These are phyloP conservation scores for Lactarius sp. DNA, from an alignment of 768 basidiomycete genomes.

Conservation along the genomic window DNA sequence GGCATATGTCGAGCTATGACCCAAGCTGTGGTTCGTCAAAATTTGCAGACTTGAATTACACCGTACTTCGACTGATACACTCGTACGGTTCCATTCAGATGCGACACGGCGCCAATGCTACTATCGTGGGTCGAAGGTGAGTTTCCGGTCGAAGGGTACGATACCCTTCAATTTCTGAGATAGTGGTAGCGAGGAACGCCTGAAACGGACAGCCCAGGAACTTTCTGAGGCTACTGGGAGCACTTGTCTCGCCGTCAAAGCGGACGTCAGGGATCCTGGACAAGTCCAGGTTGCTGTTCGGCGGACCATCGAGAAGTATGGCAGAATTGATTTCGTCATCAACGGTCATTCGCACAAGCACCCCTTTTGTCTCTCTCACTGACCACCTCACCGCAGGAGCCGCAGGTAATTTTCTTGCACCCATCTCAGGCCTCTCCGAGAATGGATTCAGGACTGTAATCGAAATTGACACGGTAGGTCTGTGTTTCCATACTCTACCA, in stretches of 20 bases:
- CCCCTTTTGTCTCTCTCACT: neutral
- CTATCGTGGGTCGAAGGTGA: slow-evolving; percentile 85
- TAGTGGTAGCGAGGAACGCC: slow-evolving; percentile 56
- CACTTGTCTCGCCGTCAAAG: slow-evolving; percentile 65
- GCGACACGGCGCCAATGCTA: slow-evolving; percentile 75
- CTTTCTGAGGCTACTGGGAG: slow-evolving; percentile 66
- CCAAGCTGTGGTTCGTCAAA: slow-evolving; percentile 61
- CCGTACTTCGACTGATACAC: neutral
- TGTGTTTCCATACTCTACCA: neutral
- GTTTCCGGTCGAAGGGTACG: slow-evolving; percentile 28
- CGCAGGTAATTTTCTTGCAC: slow-evolving; percentile 93
- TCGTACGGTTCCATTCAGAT: slow-evolving; percentile 43
- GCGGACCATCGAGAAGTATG: slow-evolving; percentile 69
- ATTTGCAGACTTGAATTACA: neutral
- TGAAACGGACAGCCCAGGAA: slow-evolving; percentile 63
- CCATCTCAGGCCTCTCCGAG: slow-evolving; percentile 76
- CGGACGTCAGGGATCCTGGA: slow-evolving; percentile 77
- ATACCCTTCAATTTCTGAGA: slow-evolving; percentile 1
- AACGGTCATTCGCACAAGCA: slow-evolving; percentile 53
- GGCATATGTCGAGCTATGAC: slow-evolving; percentile 93
- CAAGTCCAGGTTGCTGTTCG: slow-evolving; percentile 71
- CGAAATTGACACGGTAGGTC: slow-evolving; percentile 82
- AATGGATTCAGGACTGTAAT: slow-evolving; percentile 91
- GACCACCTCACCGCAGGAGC: slow-evolving; percentile 50
- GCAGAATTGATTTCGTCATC: slow-evolving; percentile 91